Percentiles rank a stretch among this genome's conserved stretches.
These are phyloP conservation scores for Rubia tinctorum DNA, from an alignment of 305 asterid species.

Conservation along the genomic window DNA sequence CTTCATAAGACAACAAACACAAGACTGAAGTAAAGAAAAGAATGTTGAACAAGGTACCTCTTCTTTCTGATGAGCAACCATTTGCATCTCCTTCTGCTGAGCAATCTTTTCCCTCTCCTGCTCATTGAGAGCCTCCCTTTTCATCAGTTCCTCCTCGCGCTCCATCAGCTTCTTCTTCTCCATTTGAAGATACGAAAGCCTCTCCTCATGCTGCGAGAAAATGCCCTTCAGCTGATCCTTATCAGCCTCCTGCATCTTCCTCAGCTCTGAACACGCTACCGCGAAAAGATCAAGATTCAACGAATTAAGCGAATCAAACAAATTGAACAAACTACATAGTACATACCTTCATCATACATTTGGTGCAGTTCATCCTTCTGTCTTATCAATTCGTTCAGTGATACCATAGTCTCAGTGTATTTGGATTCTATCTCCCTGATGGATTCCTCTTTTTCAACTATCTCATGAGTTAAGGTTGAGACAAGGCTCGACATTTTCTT, in stretches of 20 bases:
- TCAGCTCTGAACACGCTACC: conserved; percentile 30
- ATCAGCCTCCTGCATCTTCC: conserved; percentile 35
- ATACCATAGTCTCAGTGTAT: conserved; percentile 41
- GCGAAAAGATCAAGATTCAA: not conserved
- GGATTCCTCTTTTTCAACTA: conserved; percentile 28
- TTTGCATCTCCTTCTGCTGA: conserved; percentile 26
- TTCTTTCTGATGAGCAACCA: conserved; percentile 30
- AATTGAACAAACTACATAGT: conserved; percentile 25
- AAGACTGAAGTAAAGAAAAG: not conserved
- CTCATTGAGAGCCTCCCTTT: conserved; percentile 44
- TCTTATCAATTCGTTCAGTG: conserved; percentile 30
- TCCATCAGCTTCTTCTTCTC: conserved; percentile 34
- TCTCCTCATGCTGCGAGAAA: conserved; percentile 29
- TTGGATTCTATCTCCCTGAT: conserved; percentile 45
- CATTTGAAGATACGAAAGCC: conserved; percentile 27
- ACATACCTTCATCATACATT: conserved; percentile 45
- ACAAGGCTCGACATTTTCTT: conserved; percentile 43
- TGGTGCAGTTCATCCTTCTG: conserved; percentile 42
- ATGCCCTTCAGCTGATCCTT: conserved; percentile 30
- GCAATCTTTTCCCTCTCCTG: conserved; percentile 28
- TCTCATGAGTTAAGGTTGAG: conserved; percentile 28
- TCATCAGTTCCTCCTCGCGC: conserved; percentile 39
- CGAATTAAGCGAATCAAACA: not conserved
- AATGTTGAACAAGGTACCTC: conserved; percentile 26
- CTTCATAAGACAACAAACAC: not conserved